phyloP scores from a whole-genome alignment of 2,329 filamentous ascomycete species.

The Verticillium tricorpus region DNA sequence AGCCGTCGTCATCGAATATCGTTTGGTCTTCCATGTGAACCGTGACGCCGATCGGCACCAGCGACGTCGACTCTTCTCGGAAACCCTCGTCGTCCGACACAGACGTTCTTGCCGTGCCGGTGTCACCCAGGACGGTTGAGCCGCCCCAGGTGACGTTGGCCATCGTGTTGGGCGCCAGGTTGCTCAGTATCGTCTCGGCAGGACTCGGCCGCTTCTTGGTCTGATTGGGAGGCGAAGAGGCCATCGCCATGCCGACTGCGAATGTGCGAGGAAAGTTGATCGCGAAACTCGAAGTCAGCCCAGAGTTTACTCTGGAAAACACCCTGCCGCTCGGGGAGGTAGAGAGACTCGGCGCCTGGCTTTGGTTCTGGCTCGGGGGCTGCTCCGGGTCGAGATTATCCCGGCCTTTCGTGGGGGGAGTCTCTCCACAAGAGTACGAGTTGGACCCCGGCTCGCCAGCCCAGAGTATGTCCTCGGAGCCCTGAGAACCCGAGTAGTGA shows the following conservation, averaged over 20 bases:
- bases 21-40: slow-evolving; percentile 56
- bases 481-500: slow-evolving; percentile 49
- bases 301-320: slow-evolving; percentile 50
- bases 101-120: slow-evolving; percentile 43
- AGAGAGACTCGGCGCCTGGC: slow-evolving; percentile 49
- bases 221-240: slow-evolving; percentile 39
- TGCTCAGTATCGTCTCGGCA: slow-evolving; percentile 55
- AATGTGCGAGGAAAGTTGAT: slow-evolving; percentile 49
- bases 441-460: slow-evolving; percentile 49
- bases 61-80: slow-evolving; percentile 38
- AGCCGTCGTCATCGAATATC: slow-evolving; percentile 66
- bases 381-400: slow-evolving; percentile 27
- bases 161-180: slow-evolving; percentile 38
- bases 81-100: slow-evolving; percentile 49
- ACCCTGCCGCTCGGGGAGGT: slow-evolving; percentile 54
- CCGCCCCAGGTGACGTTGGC: slow-evolving; percentile 46
- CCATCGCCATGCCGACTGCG: slow-evolving; percentile 23
- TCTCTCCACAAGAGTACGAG: slow-evolving; percentile 59
- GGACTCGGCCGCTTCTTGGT: slow-evolving; percentile 55
- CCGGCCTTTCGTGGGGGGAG: slow-evolving; percentile 46
- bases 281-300: slow-evolving; percentile 50
- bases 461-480: slow-evolving; percentile 52
- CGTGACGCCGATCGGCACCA: slow-evolving; percentile 47
- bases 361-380: slow-evolving; percentile 28
- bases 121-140: slow-evolving; percentile 40